Conservation (phyloP, 768 basidiomycete genomes). For the Boletus sp. region DNA sequence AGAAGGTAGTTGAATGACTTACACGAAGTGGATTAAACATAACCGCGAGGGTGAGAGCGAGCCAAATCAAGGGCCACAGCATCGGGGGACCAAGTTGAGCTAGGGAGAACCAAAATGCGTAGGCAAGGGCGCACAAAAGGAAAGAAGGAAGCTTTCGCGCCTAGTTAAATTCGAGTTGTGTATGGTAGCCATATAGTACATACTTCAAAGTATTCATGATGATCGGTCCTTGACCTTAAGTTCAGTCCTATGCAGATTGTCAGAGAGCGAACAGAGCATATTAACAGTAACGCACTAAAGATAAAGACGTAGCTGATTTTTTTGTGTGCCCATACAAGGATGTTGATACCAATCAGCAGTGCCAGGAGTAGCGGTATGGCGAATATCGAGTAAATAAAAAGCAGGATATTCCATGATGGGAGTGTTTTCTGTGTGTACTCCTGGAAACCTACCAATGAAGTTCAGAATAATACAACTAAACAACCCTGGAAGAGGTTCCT, state of each 20-base stretch:
- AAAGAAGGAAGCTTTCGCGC: constrained; percentile 67
- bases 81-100: constrained; percentile 64
- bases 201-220: constrained; percentile 73
- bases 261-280: not conserved
- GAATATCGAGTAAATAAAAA: constrained; percentile 76
- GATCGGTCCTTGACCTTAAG: constrained; percentile 66
- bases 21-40: constrained; percentile 78
- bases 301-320: constrained; percentile 95
- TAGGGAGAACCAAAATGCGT: constrained; percentile 86
- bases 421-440: constrained; percentile 48
- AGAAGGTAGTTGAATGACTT: not conserved
- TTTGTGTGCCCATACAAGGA: constrained; percentile 69
- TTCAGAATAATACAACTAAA: not conserved
- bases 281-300: constrained; percentile 51
- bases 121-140: constrained; percentile 68
- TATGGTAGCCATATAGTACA: constrained; percentile 9
- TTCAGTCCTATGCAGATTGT: constrained; percentile 55
- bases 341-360: constrained; percentile 77
- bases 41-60: constrained; percentile 54
- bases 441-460: constrained; percentile 47
- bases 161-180: not conserved
- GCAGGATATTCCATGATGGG: constrained; percentile 67
- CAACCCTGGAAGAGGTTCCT: not conserved
- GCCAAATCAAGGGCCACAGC: constrained; percentile 81
- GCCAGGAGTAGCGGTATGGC: constrained; percentile 73